Conservation (phyloP, 495 filamentous ascomycete genomes). For the Neurospora pannonica region DNA sequence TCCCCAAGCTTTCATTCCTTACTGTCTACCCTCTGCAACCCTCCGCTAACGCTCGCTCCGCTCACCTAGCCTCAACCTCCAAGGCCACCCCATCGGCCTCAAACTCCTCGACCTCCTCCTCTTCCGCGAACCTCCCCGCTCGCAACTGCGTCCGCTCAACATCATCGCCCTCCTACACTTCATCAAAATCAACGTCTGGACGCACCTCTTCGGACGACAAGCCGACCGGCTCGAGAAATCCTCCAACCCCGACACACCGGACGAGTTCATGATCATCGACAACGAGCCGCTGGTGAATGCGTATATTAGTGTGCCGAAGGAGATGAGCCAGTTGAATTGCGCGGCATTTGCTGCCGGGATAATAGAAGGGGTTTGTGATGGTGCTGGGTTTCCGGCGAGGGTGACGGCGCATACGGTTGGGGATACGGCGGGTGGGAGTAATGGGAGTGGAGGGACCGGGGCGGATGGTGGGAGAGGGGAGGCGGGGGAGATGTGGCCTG, state of each 20-base stretch:
- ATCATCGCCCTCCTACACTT: slow-evolving; percentile 91
- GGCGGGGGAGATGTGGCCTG: slow-evolving; percentile 80
- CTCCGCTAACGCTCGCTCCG: too few species aligned
- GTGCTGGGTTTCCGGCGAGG: slow-evolving; percentile 74
- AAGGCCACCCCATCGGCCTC: slow-evolving; percentile 91
- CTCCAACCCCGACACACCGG: slow-evolving; percentile 63
- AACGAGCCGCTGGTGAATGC: slow-evolving; percentile 93
- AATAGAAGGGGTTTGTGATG: slow-evolving; percentile 91
- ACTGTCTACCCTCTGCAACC: too few species aligned
- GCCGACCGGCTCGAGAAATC: slow-evolving; percentile 89
- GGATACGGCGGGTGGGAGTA: background rate
- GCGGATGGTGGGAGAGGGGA: slow-evolving; percentile 41
- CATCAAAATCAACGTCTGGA: slow-evolving; percentile 83
- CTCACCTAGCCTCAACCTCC: too few species aligned
- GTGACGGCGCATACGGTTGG: slow-evolving; percentile 85
- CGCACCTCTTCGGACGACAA: slow-evolving; percentile 79
- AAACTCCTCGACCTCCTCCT: slow-evolving; percentile 92
- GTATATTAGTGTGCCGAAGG: slow-evolving; percentile 83
- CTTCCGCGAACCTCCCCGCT: slow-evolving; percentile 58
- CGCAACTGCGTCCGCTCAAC: slow-evolving; percentile 69
- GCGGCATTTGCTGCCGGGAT: slow-evolving; percentile 93
- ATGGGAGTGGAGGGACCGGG: background rate
- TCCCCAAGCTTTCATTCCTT: too few species aligned
- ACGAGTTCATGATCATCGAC: slow-evolving; percentile 97
- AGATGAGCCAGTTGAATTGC: slow-evolving; percentile 95